Base-by-base conservation (phyloP, 2,329 filamentous ascomycete genomes). In the Claviceps humidiphila region DNA sequence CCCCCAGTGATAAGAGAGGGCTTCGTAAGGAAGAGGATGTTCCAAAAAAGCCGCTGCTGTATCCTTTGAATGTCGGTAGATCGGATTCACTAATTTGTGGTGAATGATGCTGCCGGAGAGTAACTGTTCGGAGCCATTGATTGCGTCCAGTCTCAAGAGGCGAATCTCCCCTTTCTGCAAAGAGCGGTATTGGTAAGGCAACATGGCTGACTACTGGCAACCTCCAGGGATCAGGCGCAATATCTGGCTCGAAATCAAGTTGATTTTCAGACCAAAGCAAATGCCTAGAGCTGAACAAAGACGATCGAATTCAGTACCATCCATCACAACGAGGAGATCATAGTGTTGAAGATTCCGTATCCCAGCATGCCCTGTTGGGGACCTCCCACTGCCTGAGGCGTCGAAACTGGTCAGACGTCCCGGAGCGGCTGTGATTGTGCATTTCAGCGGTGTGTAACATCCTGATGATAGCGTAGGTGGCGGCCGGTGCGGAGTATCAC, bases 1-100 rank as follows among this genome's bases (percentile, higher is more conserved):
- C 8, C 51, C 54, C 54, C 54, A 55, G 37, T 55, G 54, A 50
- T 55, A 55, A 13, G 54, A 51, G 14, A 55, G 47, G 40, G 51
- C 54, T 14, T 53, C 54, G 24, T 53, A 55, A 17, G 43, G 47
- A 8, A 50, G 49, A 9, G 44, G 5, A 16, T 47, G 46, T 37
- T 51, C 24, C 43, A 55, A 44, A 17, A 41, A 51, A 9, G 47
- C 38, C 11, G 46, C n/a, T 16, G 38, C 37, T 7, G 30, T 41
- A 14, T 42, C 38, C 20, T 44, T 45, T 30, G 43, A 16, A n/a
- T n/a, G 40, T 20, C 34, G 45, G 30, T 42, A 55, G 44, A 34
- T 42, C n/a, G 49, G 46, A 22, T 51, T 51, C 7, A 30, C 26
- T 20, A 51, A 46, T n/a, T 22, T 26, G 30, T 55, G 46, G 44